These are phyloP conservation scores for Ramichloridium luteum DNA, from an alignment of 2,329 filamentous ascomycete species.

Conservation along the genomic window DNA sequence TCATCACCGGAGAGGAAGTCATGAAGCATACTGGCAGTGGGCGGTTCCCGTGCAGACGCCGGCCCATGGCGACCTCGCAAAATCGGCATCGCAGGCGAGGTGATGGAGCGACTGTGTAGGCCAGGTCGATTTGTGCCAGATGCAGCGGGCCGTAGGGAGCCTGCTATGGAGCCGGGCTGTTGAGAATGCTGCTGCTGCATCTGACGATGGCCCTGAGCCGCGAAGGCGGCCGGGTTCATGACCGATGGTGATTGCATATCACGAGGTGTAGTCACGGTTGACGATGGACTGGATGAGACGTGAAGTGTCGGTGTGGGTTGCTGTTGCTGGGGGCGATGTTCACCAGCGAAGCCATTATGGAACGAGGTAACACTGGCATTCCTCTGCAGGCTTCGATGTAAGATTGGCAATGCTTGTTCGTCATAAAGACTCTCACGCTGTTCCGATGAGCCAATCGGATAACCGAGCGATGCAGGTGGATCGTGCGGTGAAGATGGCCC, in stretches of 20 bases:
- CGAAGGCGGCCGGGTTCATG: slow-evolving; percentile 47
- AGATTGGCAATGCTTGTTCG: slow-evolving; percentile 79
- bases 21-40: slow-evolving; percentile 37
- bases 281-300: neutral
- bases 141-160: no score
- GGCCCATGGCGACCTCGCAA: neutral
- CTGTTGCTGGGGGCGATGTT: no score
- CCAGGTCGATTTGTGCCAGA: slow-evolving; percentile 44
- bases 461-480: no score
- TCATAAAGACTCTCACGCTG: slow-evolving; percentile 77
- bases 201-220: no score
- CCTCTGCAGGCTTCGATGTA: slow-evolving; percentile 65
- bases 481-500: slow-evolving; percentile 23
- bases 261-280: neutral
- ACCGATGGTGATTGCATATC: neutral
- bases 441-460: slow-evolving; percentile 34
- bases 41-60: slow-evolving; percentile 21
- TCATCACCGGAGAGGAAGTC: slow-evolving; percentile 60
- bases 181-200: no score
- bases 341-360: slow-evolving; percentile 71
- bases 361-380: slow-evolving; percentile 65
- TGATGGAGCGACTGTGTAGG: slow-evolving; percentile 71
- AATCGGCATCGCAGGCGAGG: slow-evolving; percentile 54
- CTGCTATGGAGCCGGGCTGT: no score
- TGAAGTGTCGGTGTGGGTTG: neutral